Percentiles rank a stretch among this genome's conserved stretches.
These are phyloP conservation scores for Penicillium sp. DNA, from an alignment of 2,329 filamentous ascomycete species.

Conservation along the genomic window DNA sequence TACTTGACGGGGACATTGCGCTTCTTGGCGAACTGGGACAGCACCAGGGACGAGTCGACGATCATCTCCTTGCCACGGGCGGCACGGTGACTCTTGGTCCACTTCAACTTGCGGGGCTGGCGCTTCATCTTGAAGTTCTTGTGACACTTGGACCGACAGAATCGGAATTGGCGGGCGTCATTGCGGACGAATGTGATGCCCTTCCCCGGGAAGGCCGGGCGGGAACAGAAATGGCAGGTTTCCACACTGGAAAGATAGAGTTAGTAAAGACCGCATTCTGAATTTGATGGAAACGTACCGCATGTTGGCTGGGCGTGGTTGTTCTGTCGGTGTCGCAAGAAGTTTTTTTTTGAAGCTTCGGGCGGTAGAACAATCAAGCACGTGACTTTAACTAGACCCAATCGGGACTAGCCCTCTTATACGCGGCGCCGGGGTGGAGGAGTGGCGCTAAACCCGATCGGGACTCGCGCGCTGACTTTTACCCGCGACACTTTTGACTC, in stretches of 20 bases:
- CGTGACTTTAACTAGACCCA: too few species aligned
- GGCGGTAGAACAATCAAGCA: too few species aligned
- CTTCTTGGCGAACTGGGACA: constrained; percentile 73
- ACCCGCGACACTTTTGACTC: constrained; percentile 22
- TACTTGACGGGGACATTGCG: constrained; percentile 94
- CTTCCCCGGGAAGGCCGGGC: constrained; percentile 62
- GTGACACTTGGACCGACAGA: constrained; percentile 65
- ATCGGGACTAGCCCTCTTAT: too few species aligned
- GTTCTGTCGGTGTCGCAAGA: constrained; percentile 15
- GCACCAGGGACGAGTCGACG: constrained; percentile 78
- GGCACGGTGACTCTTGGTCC: constrained; percentile 91
- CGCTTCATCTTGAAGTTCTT: constrained; percentile 96
- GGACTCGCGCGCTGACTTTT: constrained; percentile 37
- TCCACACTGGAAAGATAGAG: constrained; percentile 42
- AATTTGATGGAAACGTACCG: constrained; percentile 16
- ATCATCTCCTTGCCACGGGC: constrained; percentile 82
- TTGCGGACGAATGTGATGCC: constrained; percentile 65
- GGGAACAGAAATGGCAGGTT: constrained; percentile 68
- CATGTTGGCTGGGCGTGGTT: constrained; percentile 24
- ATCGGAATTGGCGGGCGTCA: constrained; percentile 62
- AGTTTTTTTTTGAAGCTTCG: constrained; percentile 25
- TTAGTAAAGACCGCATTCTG: neutral
- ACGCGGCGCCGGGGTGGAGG: too few species aligned
- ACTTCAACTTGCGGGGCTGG: constrained; percentile 92
- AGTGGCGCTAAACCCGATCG: constrained; percentile 33